A percentile compares a stretch with the other conserved stretches of the same genome.
Evolutionary conservation across 2,329 filamentous ascomycete species (phyloP).

Genomic region (Trichoderma hamatum): DNA sequence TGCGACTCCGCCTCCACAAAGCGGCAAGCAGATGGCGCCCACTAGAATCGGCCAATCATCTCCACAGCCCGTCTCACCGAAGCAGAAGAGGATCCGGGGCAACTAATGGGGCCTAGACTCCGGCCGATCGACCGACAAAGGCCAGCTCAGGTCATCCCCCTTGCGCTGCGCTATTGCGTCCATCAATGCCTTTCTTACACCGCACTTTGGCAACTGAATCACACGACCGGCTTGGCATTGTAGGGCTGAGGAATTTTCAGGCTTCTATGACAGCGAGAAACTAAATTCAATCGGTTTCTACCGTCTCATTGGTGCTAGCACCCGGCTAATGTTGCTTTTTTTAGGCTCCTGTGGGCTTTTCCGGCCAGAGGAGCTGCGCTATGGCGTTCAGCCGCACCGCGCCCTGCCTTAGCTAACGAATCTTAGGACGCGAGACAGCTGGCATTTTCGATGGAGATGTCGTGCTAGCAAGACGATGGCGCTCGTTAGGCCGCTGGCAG

Average conservation of each 20-base stretch:
- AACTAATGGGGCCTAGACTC: not conserved
- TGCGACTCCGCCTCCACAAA: constrained; percentile 22
- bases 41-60: constrained; percentile 10
- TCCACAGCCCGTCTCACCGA: constrained; percentile 5
- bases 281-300: not conserved
- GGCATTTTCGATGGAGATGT: constrained; percentile 5
- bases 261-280: constrained; percentile 5
- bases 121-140: constrained; percentile 14
- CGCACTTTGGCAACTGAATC: constrained; percentile 9
- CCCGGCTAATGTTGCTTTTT: constrained; percentile 22
- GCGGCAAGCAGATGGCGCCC: constrained; percentile 13
- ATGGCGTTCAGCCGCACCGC: constrained; percentile 22
- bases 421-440: constrained; percentile 16
- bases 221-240: constrained; percentile 12
- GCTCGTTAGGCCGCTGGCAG: not conserved
- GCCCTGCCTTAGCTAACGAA: constrained; percentile 13
- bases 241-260: constrained; percentile 12
- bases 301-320: constrained; percentile 5
- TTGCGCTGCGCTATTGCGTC: not conserved
- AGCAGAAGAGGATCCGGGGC: constrained; percentile 8
- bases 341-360: constrained; percentile 3
- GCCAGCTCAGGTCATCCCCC: not conserved
- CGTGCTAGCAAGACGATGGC: not conserved
- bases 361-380: not conserved
- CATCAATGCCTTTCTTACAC: constrained; percentile 9